Base-by-base conservation (phyloP, 768 basidiomycete genomes). In the Boletus subcaerulescens region DNA sequence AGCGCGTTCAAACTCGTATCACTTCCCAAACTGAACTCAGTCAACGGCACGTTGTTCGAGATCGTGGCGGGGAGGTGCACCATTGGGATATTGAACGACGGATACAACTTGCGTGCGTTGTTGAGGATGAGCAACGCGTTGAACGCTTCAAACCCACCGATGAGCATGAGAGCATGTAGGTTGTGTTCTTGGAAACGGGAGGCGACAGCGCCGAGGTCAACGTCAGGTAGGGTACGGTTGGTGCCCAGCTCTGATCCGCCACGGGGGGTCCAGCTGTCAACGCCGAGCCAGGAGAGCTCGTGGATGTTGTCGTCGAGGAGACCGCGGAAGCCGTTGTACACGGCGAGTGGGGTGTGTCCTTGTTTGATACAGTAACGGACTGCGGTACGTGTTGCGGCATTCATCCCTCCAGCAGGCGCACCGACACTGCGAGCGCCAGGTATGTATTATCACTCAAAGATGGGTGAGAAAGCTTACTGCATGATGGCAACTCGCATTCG, bases 341-440 rank as follows among this genome's bases (percentile, higher is more conserved):
- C 83, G 0, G 87, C 93, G 39, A 98, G 77, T n/a, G 95, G 88
- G 24, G 80, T 89, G 69, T 99, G 97, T 7, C 97, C 96, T 68
- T 93, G 91, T 50, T 85, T 83, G 59, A 93, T 75, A 70, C 94
- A 98, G 75, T 93, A 98, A 12, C 97, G 87, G 20, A 91, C 93
- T 7, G 92, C 93, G 26, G 94, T 88, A 40, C 96, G 52, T 26
- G 52, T 53, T 5, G 52, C 97, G 2, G 97, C 95, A 68, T 99
- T 99, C 93, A 98, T 98, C 9, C 97, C 97, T 44, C 96, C 96
- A 3, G 97, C 97, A 5, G 97, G 96, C 1, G 97, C 97, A 47
- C 97, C 97, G 66, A 94, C 86, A 66, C 94, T 96, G 43, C 26
- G 51, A 52, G 52, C 32, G 3, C 57, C 40, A 53, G 26, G 45